Conservation (phyloP, 192 early-diverging fungal genomes). For the Coemansia erecta region DNA sequence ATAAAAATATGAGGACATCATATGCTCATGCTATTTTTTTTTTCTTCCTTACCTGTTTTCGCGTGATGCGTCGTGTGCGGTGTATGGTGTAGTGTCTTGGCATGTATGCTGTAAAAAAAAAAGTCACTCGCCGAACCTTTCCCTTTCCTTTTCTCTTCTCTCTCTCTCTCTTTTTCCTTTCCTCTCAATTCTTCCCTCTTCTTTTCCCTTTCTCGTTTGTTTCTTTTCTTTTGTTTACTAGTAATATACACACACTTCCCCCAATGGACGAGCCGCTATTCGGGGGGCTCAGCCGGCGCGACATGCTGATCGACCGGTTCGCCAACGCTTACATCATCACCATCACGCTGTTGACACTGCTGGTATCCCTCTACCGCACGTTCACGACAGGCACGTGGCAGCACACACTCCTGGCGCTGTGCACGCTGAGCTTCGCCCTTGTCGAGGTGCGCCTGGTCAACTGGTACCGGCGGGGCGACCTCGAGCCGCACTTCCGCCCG, state of each 20-base stretch:
- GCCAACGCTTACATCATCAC: slow-evolving; percentile 25
- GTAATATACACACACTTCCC: background rate
- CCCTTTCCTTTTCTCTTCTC: background rate
- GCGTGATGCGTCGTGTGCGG: no score
- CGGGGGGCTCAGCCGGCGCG: slow-evolving; percentile 51
- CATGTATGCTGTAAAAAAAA: no score
- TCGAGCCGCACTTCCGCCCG: slow-evolving; percentile 52
- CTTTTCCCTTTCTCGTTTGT: background rate
- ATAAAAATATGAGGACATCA: no score
- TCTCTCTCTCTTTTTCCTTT: background rate
- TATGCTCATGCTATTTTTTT: background rate
- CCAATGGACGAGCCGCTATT: slow-evolving; percentile 54
- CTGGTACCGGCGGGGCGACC: slow-evolving; percentile 58
- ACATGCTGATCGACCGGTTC: slow-evolving; percentile 43
- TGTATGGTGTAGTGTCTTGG: no score
- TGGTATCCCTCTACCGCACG: slow-evolving; percentile 19
- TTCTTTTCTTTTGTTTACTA: background rate
- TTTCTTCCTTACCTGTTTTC: slow-evolving; percentile 1
- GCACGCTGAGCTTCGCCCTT: slow-evolving; percentile 23
- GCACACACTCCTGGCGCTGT: slow-evolving; percentile 38
- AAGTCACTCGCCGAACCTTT: background rate
- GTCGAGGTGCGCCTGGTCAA: slow-evolving; percentile 50
- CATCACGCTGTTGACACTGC: slow-evolving; percentile 12
- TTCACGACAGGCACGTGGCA: slow-evolving; percentile 13
- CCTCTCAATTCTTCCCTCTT: background rate